These are phyloP conservation scores for Cladosporium velox DNA, from an alignment of 2,329 filamentous ascomycete genomes.

Conservation along the genomic window DNA sequence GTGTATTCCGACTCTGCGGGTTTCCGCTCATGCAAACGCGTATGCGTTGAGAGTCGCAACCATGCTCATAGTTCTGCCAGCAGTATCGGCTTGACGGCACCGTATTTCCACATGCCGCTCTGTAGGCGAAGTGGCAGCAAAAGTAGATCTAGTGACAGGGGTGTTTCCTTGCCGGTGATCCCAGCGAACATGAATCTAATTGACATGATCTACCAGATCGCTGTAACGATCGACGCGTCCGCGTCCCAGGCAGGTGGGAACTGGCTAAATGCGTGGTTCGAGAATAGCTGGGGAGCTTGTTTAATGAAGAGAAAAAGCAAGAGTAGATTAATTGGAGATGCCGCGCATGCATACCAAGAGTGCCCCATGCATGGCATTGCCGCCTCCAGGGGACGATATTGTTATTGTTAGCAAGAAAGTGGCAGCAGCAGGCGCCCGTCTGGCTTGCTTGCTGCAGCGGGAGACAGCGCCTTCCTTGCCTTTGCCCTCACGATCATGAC, in stretches of 20 bases:
- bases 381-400: background rate
- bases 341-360: background rate
- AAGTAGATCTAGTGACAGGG: background rate
- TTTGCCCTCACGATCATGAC: background rate
- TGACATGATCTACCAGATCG: slow-evolving; percentile 2
- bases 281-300: background rate
- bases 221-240: slow-evolving; percentile 9
- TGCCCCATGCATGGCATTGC: slow-evolving; percentile 1
- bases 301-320: background rate
- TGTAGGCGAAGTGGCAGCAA: background rate
- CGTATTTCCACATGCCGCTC: background rate
- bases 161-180: slow-evolving; percentile 2
- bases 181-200: background rate
- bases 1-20: background rate
- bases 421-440: background rate
- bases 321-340: background rate
- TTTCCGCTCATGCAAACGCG: background rate
- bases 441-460: background rate
- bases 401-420: background rate
- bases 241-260: background rate
- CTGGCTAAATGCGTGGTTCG: background rate
- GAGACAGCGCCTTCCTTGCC: background rate
- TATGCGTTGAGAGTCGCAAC: background rate
- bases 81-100: background rate
- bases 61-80: background rate